phyloP scores from a whole-genome alignment of 139 green algal genomes.

The Volvox africanus region DNA sequence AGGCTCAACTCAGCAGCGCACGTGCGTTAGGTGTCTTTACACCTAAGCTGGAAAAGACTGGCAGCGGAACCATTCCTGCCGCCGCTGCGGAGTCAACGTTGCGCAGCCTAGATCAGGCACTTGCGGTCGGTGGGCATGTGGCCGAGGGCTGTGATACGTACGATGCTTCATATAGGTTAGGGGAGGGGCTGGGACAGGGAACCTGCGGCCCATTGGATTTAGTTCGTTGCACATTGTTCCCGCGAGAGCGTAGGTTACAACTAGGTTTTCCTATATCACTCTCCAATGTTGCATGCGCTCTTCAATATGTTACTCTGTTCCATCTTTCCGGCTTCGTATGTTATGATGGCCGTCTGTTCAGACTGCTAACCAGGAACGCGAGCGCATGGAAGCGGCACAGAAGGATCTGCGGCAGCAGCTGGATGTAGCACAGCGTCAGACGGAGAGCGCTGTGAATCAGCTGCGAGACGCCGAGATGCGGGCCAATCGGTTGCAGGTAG shows the following conservation, averaged over 20 bases:
- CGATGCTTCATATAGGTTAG: too few species aligned
- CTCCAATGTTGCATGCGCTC: too few species aligned
- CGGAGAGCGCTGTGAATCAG: slow-evolving; percentile 46
- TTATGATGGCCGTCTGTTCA: not conserved
- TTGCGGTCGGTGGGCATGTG: slow-evolving; percentile 48
- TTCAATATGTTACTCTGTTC: not conserved
- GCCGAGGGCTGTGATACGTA: too few species aligned
- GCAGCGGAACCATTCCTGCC: not conserved
- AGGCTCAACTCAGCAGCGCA: slow-evolving; percentile 13
- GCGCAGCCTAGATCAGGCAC: slow-evolving; percentile 46
- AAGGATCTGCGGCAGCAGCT: slow-evolving; percentile 73
- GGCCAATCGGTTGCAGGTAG: not conserved
- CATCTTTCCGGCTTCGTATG: not conserved
- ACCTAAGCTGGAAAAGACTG: not conserved
- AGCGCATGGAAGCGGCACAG: slow-evolving; percentile 39
- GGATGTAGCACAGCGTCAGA: slow-evolving; percentile 45
- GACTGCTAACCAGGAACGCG: slow-evolving; percentile 2
- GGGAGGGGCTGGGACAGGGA: too few species aligned
- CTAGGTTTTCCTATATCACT: too few species aligned
- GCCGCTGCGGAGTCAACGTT: not conserved
- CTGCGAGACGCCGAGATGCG: slow-evolving; percentile 24
- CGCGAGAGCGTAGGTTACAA: too few species aligned
- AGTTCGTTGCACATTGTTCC: too few species aligned
- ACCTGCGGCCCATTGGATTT: too few species aligned
- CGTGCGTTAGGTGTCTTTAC: not conserved